These are phyloP conservation scores for Hypoxylon crocopeplum DNA, from an alignment of 495 filamentous ascomycete species.

Conservation along the genomic window DNA sequence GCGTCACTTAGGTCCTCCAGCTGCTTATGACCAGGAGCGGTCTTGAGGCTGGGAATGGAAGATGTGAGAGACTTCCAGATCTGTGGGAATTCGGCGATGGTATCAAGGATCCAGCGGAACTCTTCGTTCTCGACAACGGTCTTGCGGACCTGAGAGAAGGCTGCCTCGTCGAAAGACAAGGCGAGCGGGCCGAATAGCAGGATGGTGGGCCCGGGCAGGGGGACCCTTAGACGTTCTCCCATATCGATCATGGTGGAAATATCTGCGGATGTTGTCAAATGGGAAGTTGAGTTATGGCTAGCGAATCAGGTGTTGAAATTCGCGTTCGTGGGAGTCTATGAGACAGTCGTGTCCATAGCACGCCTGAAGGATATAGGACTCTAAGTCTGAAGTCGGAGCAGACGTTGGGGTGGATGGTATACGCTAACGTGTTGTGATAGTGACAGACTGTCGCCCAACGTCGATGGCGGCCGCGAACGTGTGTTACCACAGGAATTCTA, in stretches of 20 bases:
- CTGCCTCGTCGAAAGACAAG: conserved; percentile 42
- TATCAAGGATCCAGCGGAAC: conserved; percentile 43
- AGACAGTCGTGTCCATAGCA: conserved; percentile 15
- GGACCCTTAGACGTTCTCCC: conserved; percentile 18
- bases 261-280: conserved; percentile 2
- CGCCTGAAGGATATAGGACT: not conserved
- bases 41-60: conserved; percentile 38
- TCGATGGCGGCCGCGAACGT: not conserved
- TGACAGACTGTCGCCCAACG: conserved; percentile 8
- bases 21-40: conserved; percentile 27
- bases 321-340: conserved; percentile 4
- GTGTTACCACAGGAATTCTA: conserved; percentile 13
- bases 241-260: conserved; percentile 22
- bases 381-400: not conserved
- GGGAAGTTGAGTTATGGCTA: conserved; percentile 21
- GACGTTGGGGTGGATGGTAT: conserved; percentile 3
- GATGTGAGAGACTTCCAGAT: conserved; percentile 41
- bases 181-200: conserved; percentile 42
- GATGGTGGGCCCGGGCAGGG: conserved; percentile 15
- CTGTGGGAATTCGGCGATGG: conserved; percentile 36
- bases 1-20: conserved; percentile 38
- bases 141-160: conserved; percentile 38
- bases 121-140: conserved; percentile 39
- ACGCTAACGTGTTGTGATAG: not conserved
- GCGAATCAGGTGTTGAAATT: conserved; percentile 31